Percentiles rank a stretch among this genome's conserved stretches.
These are phyloP conservation scores for Maudiozyma saulgeensis DNA, from an alignment of 805 yeast species.

Conservation along the genomic window DNA sequence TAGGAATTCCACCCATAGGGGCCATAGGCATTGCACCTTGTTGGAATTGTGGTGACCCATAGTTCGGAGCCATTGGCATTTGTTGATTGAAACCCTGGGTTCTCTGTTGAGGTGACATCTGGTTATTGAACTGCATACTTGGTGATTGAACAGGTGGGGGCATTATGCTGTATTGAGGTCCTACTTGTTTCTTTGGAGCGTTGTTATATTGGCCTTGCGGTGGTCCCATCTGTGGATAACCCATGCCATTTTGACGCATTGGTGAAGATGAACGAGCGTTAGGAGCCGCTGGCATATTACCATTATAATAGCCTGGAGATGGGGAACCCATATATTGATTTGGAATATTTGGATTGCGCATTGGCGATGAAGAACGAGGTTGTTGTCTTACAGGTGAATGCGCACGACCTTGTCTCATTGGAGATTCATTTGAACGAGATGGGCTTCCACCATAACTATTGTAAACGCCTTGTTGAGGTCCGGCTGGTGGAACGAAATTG, in stretches of 20 bases:
- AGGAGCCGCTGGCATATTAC: neutral
- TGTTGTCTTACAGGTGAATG: neutral
- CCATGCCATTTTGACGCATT: slow-evolving; percentile 3
- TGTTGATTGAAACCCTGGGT: neutral
- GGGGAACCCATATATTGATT: neutral
- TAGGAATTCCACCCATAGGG: neutral
- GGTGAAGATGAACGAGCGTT: neutral
- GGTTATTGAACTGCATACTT: slow-evolving; percentile 2
- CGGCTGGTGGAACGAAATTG: neutral
- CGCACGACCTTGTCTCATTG: slow-evolving; percentile 2
- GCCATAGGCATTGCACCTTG: neutral
- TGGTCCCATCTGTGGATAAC: neutral
- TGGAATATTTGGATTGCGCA: neutral
- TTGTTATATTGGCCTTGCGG: slow-evolving; percentile 6
- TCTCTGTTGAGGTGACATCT: slow-evolving; percentile 1
- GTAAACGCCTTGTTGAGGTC: neutral
- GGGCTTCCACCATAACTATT: neutral
- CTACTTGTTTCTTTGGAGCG: no score
- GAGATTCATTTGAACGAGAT: neutral
- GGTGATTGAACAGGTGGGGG: slow-evolving; percentile 2
- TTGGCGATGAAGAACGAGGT: neutral
- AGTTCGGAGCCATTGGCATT: neutral
- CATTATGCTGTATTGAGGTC: neutral
- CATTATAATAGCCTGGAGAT: neutral
- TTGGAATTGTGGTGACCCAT: neutral